Evolutionary conservation across 768 basidiomycete genomes (phyloP).

Genomic region (Boletus barrowsii): DNA sequence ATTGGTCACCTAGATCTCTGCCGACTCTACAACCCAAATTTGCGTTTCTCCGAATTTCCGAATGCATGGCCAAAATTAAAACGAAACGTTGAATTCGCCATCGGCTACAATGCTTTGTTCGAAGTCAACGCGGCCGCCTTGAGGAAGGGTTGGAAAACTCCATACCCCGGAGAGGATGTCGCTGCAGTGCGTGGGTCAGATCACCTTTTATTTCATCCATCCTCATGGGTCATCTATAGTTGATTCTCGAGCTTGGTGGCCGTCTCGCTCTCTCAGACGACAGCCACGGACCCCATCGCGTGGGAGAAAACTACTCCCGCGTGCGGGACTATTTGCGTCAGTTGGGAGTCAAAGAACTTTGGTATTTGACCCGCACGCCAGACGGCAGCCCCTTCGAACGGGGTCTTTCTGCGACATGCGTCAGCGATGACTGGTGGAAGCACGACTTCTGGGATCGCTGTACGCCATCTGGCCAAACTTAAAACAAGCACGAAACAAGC

Average conservation of each 20-base stretch:
- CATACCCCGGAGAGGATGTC: slow-evolving; percentile 82
- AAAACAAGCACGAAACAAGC: slow-evolving; percentile 10
- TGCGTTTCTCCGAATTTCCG: slow-evolving; percentile 55
- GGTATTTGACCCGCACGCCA: slow-evolving; percentile 49
- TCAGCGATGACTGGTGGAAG: slow-evolving; percentile 54
- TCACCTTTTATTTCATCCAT: slow-evolving; percentile 5
- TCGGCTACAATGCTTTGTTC: slow-evolving; percentile 85
- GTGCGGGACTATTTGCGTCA: slow-evolving; percentile 61
- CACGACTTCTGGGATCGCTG: slow-evolving; percentile 54
- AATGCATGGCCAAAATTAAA: slow-evolving; percentile 61
- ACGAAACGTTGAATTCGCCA: slow-evolving; percentile 71
- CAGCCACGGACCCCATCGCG: slow-evolving; percentile 86
- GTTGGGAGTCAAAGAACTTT: slow-evolving; percentile 61
- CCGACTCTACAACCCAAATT: slow-evolving; percentile 71
- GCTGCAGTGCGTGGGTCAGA: slow-evolving; percentile 54
- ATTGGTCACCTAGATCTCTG: slow-evolving; percentile 94
- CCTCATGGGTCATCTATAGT: slow-evolving; percentile 40
- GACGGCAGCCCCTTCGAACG: slow-evolving; percentile 28
- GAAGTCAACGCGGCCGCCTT: slow-evolving; percentile 93
- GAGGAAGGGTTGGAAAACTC: slow-evolving; percentile 82
- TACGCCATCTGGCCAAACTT: slow-evolving; percentile 12
- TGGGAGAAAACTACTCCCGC: slow-evolving; percentile 80
- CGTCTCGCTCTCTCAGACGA: slow-evolving; percentile 90
- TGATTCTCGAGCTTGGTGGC: slow-evolving; percentile 67
- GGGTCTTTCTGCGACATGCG: slow-evolving; percentile 40